Evolutionary conservation across 169 alveolate genomes (phyloP).

Genomic region (Plasmodium vivax): DNA sequence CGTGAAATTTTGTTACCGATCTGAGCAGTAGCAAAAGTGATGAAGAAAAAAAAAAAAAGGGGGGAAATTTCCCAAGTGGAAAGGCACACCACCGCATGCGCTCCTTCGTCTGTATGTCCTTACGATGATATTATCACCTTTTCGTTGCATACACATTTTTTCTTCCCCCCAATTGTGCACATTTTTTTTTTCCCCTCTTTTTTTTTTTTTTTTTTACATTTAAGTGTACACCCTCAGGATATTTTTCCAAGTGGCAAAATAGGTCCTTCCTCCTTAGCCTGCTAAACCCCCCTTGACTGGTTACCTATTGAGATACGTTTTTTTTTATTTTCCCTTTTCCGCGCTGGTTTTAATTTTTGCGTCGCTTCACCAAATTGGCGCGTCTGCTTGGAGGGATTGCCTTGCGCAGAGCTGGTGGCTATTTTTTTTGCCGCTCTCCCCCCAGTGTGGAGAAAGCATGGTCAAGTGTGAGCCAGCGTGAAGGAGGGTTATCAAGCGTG

Average conservation of each 20-base stretch:
- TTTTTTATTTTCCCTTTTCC: not conserved
- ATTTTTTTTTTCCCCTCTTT: not conserved
- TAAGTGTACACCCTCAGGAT: not conserved
- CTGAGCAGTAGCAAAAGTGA: not conserved
- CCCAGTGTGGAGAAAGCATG: not conserved
- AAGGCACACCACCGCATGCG: not conserved
- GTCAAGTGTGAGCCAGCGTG: not conserved
- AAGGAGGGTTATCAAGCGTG: not conserved
- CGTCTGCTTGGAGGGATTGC: not conserved
- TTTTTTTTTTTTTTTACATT: not conserved
- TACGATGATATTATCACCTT: not conserved
- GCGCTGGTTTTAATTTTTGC: not conserved
- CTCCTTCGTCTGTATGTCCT: not conserved
- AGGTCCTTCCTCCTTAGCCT: not conserved
- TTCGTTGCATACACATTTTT: constrained; percentile 1
- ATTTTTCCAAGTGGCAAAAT: not conserved
- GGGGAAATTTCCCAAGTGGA: not conserved
- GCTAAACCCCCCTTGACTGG: not conserved
- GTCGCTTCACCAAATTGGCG: not conserved
- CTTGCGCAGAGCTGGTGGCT: not conserved
- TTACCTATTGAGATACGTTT: not conserved
- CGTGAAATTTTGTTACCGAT: not conserved
- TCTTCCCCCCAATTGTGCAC: not conserved
- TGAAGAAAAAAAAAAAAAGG: too few species aligned
- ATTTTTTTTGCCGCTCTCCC: not conserved